Conservation (phyloP, 768 basidiomycete genomes). For the Auriscalpium orientale region DNA sequence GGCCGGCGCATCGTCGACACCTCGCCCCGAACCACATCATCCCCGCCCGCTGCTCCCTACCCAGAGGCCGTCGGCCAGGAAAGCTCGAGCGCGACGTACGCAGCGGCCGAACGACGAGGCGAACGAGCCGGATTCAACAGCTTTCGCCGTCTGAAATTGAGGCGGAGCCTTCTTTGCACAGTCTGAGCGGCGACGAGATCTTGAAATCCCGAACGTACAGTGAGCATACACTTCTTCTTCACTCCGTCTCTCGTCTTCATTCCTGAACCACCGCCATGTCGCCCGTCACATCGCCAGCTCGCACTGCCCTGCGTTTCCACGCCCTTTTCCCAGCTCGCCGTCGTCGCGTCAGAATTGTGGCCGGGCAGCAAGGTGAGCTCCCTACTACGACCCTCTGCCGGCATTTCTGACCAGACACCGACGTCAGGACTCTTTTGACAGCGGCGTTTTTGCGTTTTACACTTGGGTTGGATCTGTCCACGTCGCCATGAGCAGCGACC, state of each 20-base stretch:
- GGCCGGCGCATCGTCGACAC: conserved; percentile 9
- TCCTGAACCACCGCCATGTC: neutral
- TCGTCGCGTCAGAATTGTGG: no score
- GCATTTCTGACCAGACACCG: no score
- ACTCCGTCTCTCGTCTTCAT: neutral
- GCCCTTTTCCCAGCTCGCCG: neutral
- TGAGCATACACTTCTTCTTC: conserved; percentile 4
- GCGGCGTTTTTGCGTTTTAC: neutral
- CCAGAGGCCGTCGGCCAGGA: neutral
- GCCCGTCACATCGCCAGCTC: neutral
- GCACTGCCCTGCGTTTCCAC: neutral
- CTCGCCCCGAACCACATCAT: conserved; percentile 15
- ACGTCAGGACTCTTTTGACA: neutral
- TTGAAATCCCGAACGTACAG: conserved; percentile 18
- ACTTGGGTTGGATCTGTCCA: neutral
- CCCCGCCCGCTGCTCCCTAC: neutral
- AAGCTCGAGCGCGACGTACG: neutral
- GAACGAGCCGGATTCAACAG: neutral
- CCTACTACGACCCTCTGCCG: no score
- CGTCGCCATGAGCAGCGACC: conserved; percentile 13
- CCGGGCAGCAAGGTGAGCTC: no score
- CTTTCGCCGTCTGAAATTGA: conserved; percentile 4
- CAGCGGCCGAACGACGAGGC: neutral
- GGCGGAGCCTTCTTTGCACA: conserved; percentile 12
- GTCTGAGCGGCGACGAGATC: conserved; percentile 20